Base-by-base conservation (phyloP, 768 basidiomycete genomes). In the Hygrocybe punicea region DNA sequence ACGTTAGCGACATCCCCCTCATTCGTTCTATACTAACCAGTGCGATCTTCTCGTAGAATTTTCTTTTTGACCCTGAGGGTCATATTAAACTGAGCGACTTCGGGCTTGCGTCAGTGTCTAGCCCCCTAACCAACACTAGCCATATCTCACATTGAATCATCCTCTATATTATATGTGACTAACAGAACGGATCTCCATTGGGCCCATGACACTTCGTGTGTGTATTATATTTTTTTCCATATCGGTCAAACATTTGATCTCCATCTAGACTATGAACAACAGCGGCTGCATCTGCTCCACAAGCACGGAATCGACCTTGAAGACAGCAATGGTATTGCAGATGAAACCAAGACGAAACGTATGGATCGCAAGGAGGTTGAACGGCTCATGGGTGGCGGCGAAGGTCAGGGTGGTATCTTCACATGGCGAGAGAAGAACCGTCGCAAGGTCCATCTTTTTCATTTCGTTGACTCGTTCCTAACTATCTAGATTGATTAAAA, bases 71-170 rank as follows among this genome's bases (percentile, higher is more conserved):
- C 71, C 87, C 89, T 55, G 80, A 91, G 60, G 96, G 95, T 10
- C 95, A 98, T 74, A 89, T 99, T 72, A 88, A 86, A 72, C 84
- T 98, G 57, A 91, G 90, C 67, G 96, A 98, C 73, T 98, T 98
- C 70, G 96, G 96, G 37, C 78, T 98, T 63, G 95, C 95, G 81
- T 97, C 73, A 76, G 92, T 86, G 47, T 68, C 55, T 58, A 55
- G 61, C 65, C 63, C 51, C 55, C 58, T 60, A 57, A 52, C 50
- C 25, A 34, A 50, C 56, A 11, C 44, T 39, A 9, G 46, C 51
- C 69, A n/a, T n/a, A 54, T 69, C 29, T 56, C 46, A 42, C 60
- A 34, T 24, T 53, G 23, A 19, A 58, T 36, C 14, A 10, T 44
- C 60, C 50, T 29, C 50, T 19, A 50, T 23, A 44, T 6, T 40